phyloP scores from a whole-genome alignment of 2,329 filamentous ascomycete species.

The Fusarium sp. region DNA sequence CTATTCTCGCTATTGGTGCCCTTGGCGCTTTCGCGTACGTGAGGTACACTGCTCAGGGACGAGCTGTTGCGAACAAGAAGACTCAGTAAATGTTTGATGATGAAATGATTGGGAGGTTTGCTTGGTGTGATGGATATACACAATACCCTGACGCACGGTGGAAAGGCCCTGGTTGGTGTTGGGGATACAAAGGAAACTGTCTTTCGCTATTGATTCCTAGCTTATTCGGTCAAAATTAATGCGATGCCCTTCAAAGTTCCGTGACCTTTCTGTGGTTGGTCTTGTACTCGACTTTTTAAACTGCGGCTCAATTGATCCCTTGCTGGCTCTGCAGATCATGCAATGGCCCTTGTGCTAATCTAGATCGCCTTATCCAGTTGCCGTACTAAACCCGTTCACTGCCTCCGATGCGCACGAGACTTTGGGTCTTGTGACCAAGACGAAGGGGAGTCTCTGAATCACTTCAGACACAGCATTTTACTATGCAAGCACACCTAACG shows the following conservation, averaged over 20 bases:
- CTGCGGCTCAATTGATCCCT: not conserved
- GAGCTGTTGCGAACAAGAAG: conserved; percentile 45
- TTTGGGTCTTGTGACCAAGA: not conserved
- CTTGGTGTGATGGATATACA: not conserved
- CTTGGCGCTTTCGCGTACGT: conserved; percentile 48
- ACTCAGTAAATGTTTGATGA: conserved; percentile 35
- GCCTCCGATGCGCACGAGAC: not conserved
- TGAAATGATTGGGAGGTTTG: not conserved
- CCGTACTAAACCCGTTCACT: not conserved
- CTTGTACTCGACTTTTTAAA: not conserved
- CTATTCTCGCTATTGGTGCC: conserved; percentile 47
- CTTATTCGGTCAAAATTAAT: not conserved
- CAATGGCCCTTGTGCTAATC: not conserved
- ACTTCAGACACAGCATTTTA: not conserved
- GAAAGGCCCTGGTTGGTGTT: not conserved
- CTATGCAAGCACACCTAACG: fast-evolving
- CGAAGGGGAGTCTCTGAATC: not conserved
- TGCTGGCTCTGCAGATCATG: not conserved
- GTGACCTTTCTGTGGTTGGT: not conserved
- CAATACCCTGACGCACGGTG: conserved; percentile 21
- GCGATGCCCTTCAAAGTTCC: not conserved
- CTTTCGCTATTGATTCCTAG: not conserved
- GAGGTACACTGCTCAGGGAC: conserved; percentile 47
- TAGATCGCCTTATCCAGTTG: not conserved
- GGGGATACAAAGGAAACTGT: not conserved